Conservation (phyloP, 768 basidiomycete species). For the Clavulina sp. region DNA sequence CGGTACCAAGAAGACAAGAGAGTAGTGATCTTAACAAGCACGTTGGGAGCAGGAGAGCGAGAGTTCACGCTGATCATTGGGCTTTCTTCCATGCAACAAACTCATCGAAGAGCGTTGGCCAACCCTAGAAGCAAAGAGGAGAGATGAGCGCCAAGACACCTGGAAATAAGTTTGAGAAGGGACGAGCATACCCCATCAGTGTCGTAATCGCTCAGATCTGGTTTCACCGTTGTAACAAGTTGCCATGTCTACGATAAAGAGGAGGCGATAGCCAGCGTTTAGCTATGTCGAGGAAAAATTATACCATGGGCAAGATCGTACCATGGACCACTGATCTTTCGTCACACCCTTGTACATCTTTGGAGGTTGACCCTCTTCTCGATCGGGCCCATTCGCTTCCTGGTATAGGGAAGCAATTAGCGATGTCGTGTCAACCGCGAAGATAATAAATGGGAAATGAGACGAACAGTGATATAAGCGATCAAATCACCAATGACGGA, state of each 20-base stretch:
- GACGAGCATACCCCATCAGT: background rate
- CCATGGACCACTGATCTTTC: conserved; percentile 80
- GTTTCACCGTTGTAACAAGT: background rate
- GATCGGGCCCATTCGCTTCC: conserved; percentile 17
- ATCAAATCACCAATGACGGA: conserved; percentile 47
- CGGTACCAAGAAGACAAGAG: too few relatives aligned
- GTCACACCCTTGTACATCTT: conserved; percentile 59
- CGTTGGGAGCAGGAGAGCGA: too few relatives aligned
- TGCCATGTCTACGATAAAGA: background rate
- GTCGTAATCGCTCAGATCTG: conserved; percentile 1
- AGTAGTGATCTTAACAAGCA: too few relatives aligned
- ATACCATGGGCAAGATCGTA: conserved; percentile 16
- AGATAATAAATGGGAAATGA: background rate
- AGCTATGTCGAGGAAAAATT: background rate
- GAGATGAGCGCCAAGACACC: background rate
- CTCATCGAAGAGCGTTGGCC: background rate
- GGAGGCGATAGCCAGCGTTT: background rate
- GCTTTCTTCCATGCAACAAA: conserved; percentile 2
- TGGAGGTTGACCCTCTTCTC: too few relatives aligned
- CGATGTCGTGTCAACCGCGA: too few relatives aligned
- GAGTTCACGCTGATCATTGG: background rate
- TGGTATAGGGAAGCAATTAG: conserved; percentile 12
- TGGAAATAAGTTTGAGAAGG: background rate
- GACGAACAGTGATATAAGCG: conserved; percentile 43
- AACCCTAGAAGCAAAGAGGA: background rate